A percentile compares a stretch with the other conserved stretches of the same genome.
These are phyloP conservation scores for Saitozyma sp. DNA, from an alignment of 768 basidiomycete species.

Conservation along the genomic window DNA sequence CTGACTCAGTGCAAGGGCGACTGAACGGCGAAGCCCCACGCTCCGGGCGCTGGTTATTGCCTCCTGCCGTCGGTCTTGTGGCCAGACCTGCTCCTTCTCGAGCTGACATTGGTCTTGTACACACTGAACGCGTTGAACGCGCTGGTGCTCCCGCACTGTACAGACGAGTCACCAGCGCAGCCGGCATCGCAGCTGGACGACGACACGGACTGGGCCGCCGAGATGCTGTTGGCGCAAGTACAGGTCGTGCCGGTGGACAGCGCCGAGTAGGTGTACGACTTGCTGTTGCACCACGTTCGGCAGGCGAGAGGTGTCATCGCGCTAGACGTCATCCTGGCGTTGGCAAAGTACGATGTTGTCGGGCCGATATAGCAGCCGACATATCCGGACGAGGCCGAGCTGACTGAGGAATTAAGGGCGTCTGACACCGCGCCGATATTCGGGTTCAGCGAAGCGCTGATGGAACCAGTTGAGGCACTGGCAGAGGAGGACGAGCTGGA, in stretches of 20 bases:
- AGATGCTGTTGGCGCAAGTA: conserved; percentile 24
- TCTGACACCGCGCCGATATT: too few species aligned
- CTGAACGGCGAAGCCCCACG: too few species aligned
- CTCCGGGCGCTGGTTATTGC: too few species aligned
- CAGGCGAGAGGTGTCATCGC: conserved; percentile 32
- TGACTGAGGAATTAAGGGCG: neutral
- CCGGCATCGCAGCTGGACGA: too few species aligned
- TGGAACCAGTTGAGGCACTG: conserved; percentile 2
- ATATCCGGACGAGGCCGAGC: neutral
- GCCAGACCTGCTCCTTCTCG: too few species aligned
- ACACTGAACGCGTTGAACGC: too few species aligned
- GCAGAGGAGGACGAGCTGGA: conserved; percentile 11
- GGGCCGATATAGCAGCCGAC: conserved; percentile 28
- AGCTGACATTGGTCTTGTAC: too few species aligned
- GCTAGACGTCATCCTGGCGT: conserved; percentile 24
- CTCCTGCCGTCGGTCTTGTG: too few species aligned
- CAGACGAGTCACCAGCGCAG: too few species aligned
- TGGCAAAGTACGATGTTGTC: conserved; percentile 4
- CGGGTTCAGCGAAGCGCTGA: neutral
- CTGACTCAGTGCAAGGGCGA: too few species aligned
- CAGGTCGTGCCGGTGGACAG: conserved; percentile 28
- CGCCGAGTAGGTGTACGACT: conserved; percentile 30
- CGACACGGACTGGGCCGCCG: too few species aligned
- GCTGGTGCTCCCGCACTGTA: too few species aligned
- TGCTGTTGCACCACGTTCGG: conserved; percentile 37